Conservation (phyloP, 495 filamentous ascomycete genomes). For the Daldinia childiae region DNA sequence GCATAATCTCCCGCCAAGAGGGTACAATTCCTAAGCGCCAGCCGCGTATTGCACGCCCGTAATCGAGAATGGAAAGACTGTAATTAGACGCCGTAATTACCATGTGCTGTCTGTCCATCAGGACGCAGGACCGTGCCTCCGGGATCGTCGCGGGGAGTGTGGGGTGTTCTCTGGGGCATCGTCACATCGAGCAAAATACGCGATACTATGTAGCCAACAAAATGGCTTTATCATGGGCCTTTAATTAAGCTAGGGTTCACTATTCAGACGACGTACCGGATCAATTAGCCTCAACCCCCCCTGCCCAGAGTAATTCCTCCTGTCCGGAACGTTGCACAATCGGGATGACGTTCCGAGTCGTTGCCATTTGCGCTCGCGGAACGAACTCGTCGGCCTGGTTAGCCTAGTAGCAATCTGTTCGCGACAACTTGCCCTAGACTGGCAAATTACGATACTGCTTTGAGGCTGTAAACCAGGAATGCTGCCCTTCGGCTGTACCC, state of each 20-base stretch:
- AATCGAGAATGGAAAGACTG: conserved; percentile 13
- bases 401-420: conserved; percentile 37
- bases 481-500: conserved; percentile 1
- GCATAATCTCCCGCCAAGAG: conserved; percentile 36
- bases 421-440: conserved; percentile 28
- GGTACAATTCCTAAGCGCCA: conserved; percentile 15
- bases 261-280: conserved; percentile 15
- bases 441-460: conserved; percentile 18
- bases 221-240: conserved; percentile 6
- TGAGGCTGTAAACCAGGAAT: conserved; percentile 33
- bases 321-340: conserved; percentile 40
- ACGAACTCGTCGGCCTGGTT: conserved; percentile 20
- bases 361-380: conserved; percentile 49
- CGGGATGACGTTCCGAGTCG: conserved; percentile 44
- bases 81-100: conserved; percentile 21
- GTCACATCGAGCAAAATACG: conserved; percentile 20
- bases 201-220: conserved; percentile 22
- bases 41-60: conserved; percentile 26
- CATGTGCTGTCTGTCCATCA: conserved; percentile 40
- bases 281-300: conserved; percentile 43
- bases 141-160: conserved; percentile 40
- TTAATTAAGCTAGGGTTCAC: conserved; percentile 31
- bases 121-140: conserved; percentile 43
- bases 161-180: conserved; percentile 38
- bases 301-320: conserved; percentile 41